Percentiles rank a stretch among this genome's conserved stretches.
phyloP scores from a whole-genome alignment of 768 basidiomycete genomes.

The Royoungia palumana region DNA sequence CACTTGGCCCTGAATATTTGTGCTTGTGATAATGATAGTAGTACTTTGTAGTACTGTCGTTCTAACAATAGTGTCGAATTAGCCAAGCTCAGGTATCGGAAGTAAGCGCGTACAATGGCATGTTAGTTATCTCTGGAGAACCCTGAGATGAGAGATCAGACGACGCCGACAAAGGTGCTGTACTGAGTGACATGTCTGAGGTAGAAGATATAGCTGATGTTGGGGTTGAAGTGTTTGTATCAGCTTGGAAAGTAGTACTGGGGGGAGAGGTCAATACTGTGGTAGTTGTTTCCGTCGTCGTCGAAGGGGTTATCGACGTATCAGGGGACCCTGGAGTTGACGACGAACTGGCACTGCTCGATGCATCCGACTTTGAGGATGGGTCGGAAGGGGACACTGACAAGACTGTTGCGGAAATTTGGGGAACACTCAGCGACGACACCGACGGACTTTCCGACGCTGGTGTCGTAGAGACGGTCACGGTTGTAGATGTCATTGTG shows the following conservation, averaged over 20 bases:
- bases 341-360: slow-evolving; percentile 15
- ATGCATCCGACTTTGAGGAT: slow-evolving; percentile 14
- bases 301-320: slow-evolving; percentile 18
- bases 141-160: slow-evolving; percentile 8
- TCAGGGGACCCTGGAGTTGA: slow-evolving; percentile 19
- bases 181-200: slow-evolving; percentile 11
- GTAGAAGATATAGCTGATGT: slow-evolving; percentile 15
- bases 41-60: slow-evolving; percentile 46
- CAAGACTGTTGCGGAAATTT: slow-evolving; percentile 6
- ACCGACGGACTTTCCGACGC: slow-evolving; percentile 16
- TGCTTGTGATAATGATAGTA: slow-evolving; percentile 56
- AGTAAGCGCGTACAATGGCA: slow-evolving; percentile 26
- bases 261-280: slow-evolving; percentile 13
- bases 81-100: slow-evolving; percentile 2
- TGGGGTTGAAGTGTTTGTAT: slow-evolving; percentile 10
- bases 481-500: slow-evolving; percentile 11
- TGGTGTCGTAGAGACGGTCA: slow-evolving; percentile 6
- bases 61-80: slow-evolving; percentile 34
- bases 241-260: slow-evolving; percentile 2
- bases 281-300: slow-evolving; percentile 9
- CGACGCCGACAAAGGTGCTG: slow-evolving; percentile 5
- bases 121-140: slow-evolving; percentile 2
- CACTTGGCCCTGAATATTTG: slow-evolving; percentile 50
- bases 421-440: slow-evolving; percentile 3
- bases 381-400: slow-evolving; percentile 13